Conservation (phyloP, 2,329 filamentous ascomycete genomes). For the Fusarium oxysporum region DNA sequence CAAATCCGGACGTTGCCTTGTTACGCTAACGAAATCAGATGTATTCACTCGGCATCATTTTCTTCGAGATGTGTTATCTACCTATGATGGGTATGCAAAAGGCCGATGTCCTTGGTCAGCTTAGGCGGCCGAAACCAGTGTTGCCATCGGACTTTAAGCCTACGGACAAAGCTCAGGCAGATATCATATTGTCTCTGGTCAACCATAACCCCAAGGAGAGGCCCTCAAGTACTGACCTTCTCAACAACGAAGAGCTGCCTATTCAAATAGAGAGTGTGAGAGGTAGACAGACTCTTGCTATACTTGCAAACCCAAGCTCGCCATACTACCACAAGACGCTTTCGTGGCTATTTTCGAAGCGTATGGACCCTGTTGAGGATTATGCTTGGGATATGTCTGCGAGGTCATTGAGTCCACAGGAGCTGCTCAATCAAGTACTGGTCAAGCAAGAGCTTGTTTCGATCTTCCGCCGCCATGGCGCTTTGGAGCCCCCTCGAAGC, state of each 20-base stretch:
- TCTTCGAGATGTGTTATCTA: conserved; percentile 94
- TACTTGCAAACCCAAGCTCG: conserved; percentile 83
- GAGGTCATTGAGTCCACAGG: conserved; percentile 63
- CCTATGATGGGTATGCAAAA: conserved; percentile 75
- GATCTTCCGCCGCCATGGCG: conserved; percentile 90
- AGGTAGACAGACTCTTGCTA: conserved; percentile 83
- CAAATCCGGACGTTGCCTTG: neutral
- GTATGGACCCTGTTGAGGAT: conserved; percentile 83
- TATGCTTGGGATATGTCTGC: conserved; percentile 79
- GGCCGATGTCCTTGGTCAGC: conserved; percentile 71
- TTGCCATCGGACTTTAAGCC: conserved; percentile 80
- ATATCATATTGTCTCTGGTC: conserved; percentile 83
- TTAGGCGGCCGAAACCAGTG: conserved; percentile 74
- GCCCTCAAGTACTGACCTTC: conserved; percentile 83
- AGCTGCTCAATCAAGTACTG: conserved; percentile 76
- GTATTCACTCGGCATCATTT: conserved; percentile 97
- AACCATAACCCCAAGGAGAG: conserved; percentile 85
- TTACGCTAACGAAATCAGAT: conserved; percentile 65
- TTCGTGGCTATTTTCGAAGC: conserved; percentile 82
- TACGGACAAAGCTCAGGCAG: conserved; percentile 77
- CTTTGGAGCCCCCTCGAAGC: conserved; percentile 81
- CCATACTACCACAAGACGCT: conserved; percentile 92
- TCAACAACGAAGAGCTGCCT: conserved; percentile 88
- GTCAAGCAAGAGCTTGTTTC: conserved; percentile 79
- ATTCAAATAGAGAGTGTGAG: conserved; percentile 94